Conservation (phyloP, 768 basidiomycete species). For the Russula foetens region DNA sequence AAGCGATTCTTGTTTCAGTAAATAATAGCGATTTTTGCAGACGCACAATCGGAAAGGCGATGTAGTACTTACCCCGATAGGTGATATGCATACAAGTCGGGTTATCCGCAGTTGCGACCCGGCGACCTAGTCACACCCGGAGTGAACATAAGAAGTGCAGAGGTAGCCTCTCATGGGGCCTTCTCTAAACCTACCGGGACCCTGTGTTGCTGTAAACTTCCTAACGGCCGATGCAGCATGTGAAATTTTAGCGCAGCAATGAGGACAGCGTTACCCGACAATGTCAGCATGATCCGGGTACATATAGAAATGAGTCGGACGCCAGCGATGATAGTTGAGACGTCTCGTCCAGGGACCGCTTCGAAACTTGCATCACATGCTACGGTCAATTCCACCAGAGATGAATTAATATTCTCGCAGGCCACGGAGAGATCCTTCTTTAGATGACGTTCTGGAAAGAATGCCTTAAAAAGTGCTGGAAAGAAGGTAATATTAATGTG, state of each 20-base stretch:
- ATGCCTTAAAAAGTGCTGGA: not conserved
- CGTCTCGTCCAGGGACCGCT: not conserved
- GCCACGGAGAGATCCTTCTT: not conserved
- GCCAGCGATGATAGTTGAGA: not conserved
- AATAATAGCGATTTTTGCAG: not conserved
- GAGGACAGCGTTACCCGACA: not conserved
- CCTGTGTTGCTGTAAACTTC: not conserved
- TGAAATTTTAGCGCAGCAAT: not conserved
- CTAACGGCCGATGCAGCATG: not conserved
- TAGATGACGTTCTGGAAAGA: not conserved
- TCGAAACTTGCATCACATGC: not conserved
- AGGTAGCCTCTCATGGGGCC: not conserved
- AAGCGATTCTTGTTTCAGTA: not conserved
- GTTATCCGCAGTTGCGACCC: not conserved
- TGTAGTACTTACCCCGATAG: not conserved
- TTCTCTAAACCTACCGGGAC: too few relatives aligned
- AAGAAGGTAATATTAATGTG: not conserved
- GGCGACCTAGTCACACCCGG: not conserved
- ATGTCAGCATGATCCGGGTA: not conserved
- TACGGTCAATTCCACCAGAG: not conserved
- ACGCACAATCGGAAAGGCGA: not conserved
- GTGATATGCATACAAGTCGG: not conserved
- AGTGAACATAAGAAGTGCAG: not conserved
- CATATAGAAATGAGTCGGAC: too few relatives aligned
- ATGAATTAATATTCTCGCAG: not conserved